Conservation (phyloP, 164 flowering plant genomes). For the Magnolia sinica region DNA sequence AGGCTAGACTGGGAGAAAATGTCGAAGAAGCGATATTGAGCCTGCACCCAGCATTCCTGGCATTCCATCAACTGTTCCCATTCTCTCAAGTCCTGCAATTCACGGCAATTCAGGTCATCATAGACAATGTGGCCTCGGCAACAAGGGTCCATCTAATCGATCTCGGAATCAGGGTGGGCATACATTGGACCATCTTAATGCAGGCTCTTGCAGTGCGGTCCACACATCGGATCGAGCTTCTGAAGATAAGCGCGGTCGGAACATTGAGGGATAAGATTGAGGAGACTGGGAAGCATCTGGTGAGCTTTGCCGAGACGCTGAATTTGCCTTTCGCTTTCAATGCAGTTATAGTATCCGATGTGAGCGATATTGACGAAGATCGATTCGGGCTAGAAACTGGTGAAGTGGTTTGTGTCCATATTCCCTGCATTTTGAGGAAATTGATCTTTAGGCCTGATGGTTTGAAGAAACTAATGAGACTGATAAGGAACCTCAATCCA, state of each 20-base stretch:
- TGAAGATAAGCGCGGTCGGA: slow-evolving; percentile 44
- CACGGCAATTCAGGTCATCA: slow-evolving; percentile 36
- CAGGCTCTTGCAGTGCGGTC: slow-evolving; percentile 40
- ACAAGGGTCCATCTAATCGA: slow-evolving; percentile 48
- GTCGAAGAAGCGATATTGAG: background rate
- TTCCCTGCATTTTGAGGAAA: slow-evolving; percentile 12
- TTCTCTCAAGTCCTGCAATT: background rate
- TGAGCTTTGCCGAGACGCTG: slow-evolving; percentile 31
- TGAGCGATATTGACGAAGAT: slow-evolving; percentile 34
- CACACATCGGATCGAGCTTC: slow-evolving; percentile 34
- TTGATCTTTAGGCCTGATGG: slow-evolving; percentile 18
- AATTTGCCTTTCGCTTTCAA: slow-evolving; percentile 36
- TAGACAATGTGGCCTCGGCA: slow-evolving; percentile 34
- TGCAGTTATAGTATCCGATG: slow-evolving; percentile 27
- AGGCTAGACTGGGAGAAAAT: background rate
- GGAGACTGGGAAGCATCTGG: slow-evolving; percentile 35
- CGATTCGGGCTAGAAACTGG: slow-evolving; percentile 33
- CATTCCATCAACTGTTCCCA: background rate
- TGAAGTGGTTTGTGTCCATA: slow-evolving; percentile 37
- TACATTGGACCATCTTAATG: slow-evolving; percentile 43
- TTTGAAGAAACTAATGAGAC: slow-evolving; percentile 39
- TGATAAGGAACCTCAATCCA: slow-evolving; percentile 40
- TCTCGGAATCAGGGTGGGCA: slow-evolving; percentile 37
- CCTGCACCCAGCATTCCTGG: background rate
- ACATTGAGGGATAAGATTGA: slow-evolving; percentile 13